A percentile compares a stretch with the other conserved stretches of the same genome.
phyloP scores from a whole-genome alignment of 208 protist genomes.

The Trypanosoma boissoni region DNA sequence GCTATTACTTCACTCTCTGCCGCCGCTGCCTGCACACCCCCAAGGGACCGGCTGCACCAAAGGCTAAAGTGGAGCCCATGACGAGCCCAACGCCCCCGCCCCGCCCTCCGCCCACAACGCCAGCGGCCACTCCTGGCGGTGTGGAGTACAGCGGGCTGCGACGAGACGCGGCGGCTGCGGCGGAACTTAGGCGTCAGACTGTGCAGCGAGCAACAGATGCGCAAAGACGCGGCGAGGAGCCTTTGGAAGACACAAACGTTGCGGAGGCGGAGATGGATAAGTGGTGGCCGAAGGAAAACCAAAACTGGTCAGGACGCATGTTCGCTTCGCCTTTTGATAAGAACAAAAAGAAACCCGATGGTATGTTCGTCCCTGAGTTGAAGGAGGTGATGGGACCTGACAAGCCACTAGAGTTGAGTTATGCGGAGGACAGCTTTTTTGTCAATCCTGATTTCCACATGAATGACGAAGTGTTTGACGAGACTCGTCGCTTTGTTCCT shows the following conservation, averaged over 20 bases:
- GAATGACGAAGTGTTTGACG: constrained; percentile 72
- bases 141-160: constrained; percentile 67
- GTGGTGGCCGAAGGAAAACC: constrained; percentile 72
- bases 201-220: constrained; percentile 65
- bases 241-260: constrained; percentile 4
- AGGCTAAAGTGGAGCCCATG: constrained; percentile 2
- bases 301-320: constrained; percentile 71
- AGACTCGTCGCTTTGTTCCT: constrained; percentile 70
- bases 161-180: constrained; percentile 36
- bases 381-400: constrained; percentile 58
- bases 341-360: constrained; percentile 75
- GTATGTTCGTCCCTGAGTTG: constrained; percentile 84
- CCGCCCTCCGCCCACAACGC: constrained; percentile 47
- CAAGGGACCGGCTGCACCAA: not conserved
- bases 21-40: no score
- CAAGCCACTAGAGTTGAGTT: constrained; percentile 68
- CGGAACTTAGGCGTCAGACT: constrained; percentile 43
- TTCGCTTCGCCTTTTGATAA: constrained; percentile 64
- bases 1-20: no score
- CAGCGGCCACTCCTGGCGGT: constrained; percentile 64
- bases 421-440: constrained; percentile 74
- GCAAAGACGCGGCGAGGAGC: constrained; percentile 62
- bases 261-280: constrained; percentile 35
- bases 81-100: constrained; percentile 30
- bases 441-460: constrained; percentile 70